Percentiles rank a stretch among this genome's conserved stretches.
Evolutionary conservation across 2,329 filamentous ascomycete genomes (phyloP).

Genomic region (Escovopsis weberi): DNA sequence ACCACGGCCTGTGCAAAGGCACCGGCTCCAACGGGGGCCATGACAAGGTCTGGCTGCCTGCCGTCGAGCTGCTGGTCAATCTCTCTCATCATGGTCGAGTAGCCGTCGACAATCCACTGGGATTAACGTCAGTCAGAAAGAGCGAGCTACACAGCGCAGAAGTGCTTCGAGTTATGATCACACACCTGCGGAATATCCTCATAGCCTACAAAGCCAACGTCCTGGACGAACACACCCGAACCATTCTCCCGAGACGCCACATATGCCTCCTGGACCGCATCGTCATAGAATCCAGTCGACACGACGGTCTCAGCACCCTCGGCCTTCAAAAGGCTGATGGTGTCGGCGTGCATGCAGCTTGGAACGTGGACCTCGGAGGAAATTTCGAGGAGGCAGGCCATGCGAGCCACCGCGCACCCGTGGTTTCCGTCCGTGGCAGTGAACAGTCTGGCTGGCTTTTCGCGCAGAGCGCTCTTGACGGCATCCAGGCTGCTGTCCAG

Average conservation of each 20-base stretch:
- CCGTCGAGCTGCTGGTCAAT: constrained; percentile 42
- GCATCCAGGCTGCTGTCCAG: constrained; percentile 27
- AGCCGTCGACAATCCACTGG: constrained; percentile 64
- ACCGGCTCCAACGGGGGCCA: constrained; percentile 59
- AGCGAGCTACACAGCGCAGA: background rate
- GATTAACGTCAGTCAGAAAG: background rate
- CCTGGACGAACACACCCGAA: constrained; percentile 46
- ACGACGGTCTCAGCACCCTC: constrained; percentile 49
- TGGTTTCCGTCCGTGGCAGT: constrained; percentile 66
- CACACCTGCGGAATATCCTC: constrained; percentile 45
- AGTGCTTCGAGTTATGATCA: background rate
- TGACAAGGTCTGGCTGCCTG: constrained; percentile 27
- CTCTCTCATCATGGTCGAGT: constrained; percentile 57
- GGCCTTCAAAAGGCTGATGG: constrained; percentile 36
- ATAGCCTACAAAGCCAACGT: constrained; percentile 53
- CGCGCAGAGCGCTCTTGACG: constrained; percentile 20
- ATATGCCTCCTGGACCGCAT: constrained; percentile 36
- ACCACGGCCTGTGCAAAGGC: constrained; percentile 57
- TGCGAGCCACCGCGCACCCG: constrained; percentile 56
- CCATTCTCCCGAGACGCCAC: constrained; percentile 23
- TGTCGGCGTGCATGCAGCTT: constrained; percentile 36
- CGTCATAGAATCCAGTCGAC: constrained; percentile 48
- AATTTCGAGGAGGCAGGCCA: constrained; percentile 46
- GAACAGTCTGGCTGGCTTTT: constrained; percentile 29
- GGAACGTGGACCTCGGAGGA: constrained; percentile 49